Conservation (phyloP, 116 monocot genomes). For the Phalaenopsis hybrid region DNA sequence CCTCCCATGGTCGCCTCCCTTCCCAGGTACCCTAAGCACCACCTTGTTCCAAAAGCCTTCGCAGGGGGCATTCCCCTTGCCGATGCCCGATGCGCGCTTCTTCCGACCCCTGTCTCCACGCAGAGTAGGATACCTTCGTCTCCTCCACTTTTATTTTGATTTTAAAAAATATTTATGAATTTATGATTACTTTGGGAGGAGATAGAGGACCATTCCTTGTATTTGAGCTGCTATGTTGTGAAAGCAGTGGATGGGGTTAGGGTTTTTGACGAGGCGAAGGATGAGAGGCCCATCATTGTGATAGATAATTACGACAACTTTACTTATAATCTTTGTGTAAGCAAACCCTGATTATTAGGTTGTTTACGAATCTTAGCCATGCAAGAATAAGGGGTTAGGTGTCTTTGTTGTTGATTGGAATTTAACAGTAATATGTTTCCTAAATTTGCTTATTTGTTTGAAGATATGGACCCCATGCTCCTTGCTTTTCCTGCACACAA, state of each 20-base stretch:
- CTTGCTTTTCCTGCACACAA: too few species aligned
- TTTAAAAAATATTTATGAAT: not conserved
- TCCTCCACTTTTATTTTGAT: not conserved
- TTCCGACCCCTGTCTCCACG: not conserved
- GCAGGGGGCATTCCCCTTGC: not conserved
- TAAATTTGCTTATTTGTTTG: too few species aligned
- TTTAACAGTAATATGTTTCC: too few species aligned
- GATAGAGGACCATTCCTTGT: not conserved
- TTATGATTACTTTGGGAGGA: not conserved
- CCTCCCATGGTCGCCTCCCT: not conserved
- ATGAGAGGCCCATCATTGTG: slow-evolving; percentile 54
- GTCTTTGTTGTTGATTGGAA: too few species aligned
- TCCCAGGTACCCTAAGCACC: not conserved
- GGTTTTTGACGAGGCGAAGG: slow-evolving; percentile 18
- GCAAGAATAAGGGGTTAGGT: too few species aligned
- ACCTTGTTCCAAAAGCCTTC: not conserved
- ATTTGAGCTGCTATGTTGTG: not conserved
- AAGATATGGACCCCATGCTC: too few species aligned
- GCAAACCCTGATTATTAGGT: too few species aligned
- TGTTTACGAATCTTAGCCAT: too few species aligned
- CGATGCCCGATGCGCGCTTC: not conserved
- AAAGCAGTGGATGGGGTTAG: slow-evolving; percentile 8
- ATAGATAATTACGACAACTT: slow-evolving; percentile 95
- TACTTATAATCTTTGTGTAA: slow-evolving; percentile 89
- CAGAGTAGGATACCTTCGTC: not conserved